phyloP scores from a whole-genome alignment of 345 rosid genomes.

The Camelina laxa region DNA sequence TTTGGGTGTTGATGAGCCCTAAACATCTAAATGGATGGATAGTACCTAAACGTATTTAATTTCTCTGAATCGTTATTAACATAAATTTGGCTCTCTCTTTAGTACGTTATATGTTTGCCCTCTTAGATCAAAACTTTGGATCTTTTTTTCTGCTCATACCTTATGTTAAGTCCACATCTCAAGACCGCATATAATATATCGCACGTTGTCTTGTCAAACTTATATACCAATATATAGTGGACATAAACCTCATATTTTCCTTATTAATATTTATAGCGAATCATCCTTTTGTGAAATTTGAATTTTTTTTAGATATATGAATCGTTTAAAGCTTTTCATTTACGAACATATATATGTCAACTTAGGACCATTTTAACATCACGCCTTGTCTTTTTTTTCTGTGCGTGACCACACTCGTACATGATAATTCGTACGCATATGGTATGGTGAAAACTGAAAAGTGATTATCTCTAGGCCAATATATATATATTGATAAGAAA shows the following conservation, averaged over 20 bases:
- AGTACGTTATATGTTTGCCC: conserved; percentile 46
- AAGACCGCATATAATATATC: conserved; percentile 36
- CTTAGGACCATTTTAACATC: conserved; percentile 46
- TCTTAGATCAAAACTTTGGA: conserved; percentile 45
- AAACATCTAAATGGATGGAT: conserved; percentile 45
- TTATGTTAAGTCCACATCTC: conserved; percentile 45
- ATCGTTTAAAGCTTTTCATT: conserved; percentile 38
- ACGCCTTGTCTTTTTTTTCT: conserved; percentile 40
- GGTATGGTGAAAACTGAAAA: conserved; percentile 31
- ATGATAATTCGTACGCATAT: conserved; percentile 30
- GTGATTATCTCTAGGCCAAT: background rate
- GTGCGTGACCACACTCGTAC: conserved; percentile 38
- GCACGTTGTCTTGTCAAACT: conserved; percentile 45
- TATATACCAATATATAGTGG: conserved; percentile 45
- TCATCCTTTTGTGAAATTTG: conserved; percentile 48
- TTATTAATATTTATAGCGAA: conserved; percentile 34
- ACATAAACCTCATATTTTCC: conserved; percentile 33
- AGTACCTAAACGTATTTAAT: conserved; percentile 44
- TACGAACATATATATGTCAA: conserved; percentile 36
- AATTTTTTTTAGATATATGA: conserved; percentile 25
- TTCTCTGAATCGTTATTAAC: conserved; percentile 49
- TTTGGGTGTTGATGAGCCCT: conserved; percentile 47
- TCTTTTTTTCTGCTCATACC: conserved; percentile 34
- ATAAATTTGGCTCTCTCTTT: conserved; percentile 41
- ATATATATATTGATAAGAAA: background rate